A percentile compares a stretch with the other conserved stretches of the same genome.
phyloP scores from a whole-genome alignment of 2,329 filamentous ascomycete species.

The Xenosphaeropsis pyriputrescens region DNA sequence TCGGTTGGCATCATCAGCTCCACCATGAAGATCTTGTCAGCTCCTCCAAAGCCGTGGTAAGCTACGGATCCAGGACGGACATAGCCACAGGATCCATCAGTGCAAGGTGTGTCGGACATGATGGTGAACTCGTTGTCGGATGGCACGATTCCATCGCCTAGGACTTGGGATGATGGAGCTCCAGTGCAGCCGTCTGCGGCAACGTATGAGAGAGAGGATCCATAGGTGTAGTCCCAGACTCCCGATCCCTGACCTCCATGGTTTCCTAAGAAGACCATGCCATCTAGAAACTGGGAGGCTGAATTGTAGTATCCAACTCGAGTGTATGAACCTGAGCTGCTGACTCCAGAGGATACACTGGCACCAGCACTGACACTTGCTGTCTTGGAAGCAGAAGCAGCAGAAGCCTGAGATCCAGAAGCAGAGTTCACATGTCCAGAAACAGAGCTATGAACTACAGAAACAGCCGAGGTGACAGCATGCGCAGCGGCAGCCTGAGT shows the following conservation, averaged over 20 bases:
- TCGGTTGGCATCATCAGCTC: constrained; percentile 59
- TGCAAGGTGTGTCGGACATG: constrained; percentile 33
- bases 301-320: constrained; percentile 33
- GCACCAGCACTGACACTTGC: not conserved
- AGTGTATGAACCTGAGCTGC: constrained; percentile 19
- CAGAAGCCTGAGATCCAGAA: constrained; percentile 2
- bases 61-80: constrained; percentile 31
- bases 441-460: constrained; percentile 1
- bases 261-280: constrained; percentile 43
- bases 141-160: constrained; percentile 31
- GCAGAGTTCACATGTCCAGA: constrained; percentile 8
- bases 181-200: constrained; percentile 29
- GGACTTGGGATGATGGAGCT: constrained; percentile 28
- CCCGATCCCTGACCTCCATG: constrained; percentile 38
- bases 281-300: constrained; percentile 25
- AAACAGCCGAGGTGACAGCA: constrained; percentile 7
- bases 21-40: constrained; percentile 58
- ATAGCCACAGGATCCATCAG: constrained; percentile 28
- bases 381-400: constrained; percentile 4
- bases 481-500: constrained; percentile 4
- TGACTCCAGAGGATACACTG: constrained; percentile 7
- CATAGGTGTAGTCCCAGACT: constrained; percentile 35
- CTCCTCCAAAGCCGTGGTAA: constrained; percentile 53
- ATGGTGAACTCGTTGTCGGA: constrained; percentile 34
- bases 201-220: constrained; percentile 41